Percentiles rank a stretch among this genome's conserved stretches.
These are phyloP conservation scores for Hypoxylon intermedium DNA, from an alignment of 495 filamentous ascomycete genomes.

Conservation along the genomic window DNA sequence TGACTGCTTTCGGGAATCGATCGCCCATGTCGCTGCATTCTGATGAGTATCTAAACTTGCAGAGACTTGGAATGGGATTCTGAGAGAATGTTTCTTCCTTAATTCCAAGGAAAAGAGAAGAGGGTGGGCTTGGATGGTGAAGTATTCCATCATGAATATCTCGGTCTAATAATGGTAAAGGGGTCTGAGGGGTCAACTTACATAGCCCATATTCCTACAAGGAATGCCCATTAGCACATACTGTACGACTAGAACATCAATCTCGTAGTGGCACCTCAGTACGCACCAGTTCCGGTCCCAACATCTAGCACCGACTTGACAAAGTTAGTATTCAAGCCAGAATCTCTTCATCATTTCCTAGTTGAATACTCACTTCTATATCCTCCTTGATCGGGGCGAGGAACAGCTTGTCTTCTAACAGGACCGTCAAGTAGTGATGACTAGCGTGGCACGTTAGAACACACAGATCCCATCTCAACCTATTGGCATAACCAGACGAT, in stretches of 20 bases:
- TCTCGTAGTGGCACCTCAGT: constrained; percentile 44
- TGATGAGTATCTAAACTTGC: no score
- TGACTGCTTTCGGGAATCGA: constrained; percentile 53
- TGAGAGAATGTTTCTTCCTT: no score
- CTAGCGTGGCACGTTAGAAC: not conserved
- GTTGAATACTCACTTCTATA: constrained; percentile 17
- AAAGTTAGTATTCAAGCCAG: constrained; percentile 36
- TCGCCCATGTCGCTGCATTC: constrained; percentile 60
- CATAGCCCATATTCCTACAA: constrained; percentile 50
- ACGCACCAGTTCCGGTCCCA: constrained; percentile 63
- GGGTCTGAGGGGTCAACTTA: constrained; percentile 4
- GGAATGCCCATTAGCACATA: constrained; percentile 3
- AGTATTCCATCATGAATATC: no score
- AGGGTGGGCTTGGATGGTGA: no score
- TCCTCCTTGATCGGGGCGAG: constrained; percentile 61
- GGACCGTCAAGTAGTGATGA: constrained; percentile 46
- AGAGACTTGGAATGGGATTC: no score
- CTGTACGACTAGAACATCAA: not conserved
- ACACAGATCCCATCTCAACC: not conserved
- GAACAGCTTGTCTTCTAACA: constrained; percentile 57
- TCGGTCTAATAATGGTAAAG: not conserved
- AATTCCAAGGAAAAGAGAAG: no score
- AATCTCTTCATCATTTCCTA: not conserved
- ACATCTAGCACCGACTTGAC: constrained; percentile 57
- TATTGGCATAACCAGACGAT: not conserved